phyloP scores from a whole-genome alignment of 2,329 filamentous ascomycete species.

The Thielaviopsis euricoi region DNA sequence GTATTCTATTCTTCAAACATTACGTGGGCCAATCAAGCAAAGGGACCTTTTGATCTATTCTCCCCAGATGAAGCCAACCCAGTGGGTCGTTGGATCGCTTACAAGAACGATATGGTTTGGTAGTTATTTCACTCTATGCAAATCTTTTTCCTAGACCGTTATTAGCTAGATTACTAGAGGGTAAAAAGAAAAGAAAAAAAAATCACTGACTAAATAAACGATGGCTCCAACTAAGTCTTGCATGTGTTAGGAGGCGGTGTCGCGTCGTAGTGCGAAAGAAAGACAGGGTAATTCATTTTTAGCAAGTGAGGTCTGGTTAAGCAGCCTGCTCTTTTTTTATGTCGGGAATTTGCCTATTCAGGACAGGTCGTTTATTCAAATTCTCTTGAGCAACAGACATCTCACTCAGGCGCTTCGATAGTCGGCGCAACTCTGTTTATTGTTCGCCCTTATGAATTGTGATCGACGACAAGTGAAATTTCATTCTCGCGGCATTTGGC shows the following conservation, averaged over 20 bases:
- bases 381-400: not conserved
- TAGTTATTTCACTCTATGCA: not conserved
- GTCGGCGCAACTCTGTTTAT: not conserved
- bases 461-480: not conserved
- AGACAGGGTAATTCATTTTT: not conserved
- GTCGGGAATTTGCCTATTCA: not conserved
- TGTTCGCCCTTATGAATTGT: not conserved
- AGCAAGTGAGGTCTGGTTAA: not conserved
- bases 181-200: not conserved
- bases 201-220: not conserved
- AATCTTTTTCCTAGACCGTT: not conserved
- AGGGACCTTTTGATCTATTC: not conserved
- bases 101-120: not conserved
- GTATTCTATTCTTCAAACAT: not conserved
- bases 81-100: not conserved
- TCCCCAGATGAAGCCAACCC: not conserved
- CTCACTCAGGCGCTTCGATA: not conserved
- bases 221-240: too few relatives aligned
- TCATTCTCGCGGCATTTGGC: not conserved
- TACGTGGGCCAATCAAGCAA: not conserved
- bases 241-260: too few relatives aligned
- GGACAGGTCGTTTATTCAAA: not conserved
- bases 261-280: not conserved
- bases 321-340: not conserved
- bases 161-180: not conserved